Conservation (phyloP, 441 rosid genomes). For the Dalechampia spathulata region DNA sequence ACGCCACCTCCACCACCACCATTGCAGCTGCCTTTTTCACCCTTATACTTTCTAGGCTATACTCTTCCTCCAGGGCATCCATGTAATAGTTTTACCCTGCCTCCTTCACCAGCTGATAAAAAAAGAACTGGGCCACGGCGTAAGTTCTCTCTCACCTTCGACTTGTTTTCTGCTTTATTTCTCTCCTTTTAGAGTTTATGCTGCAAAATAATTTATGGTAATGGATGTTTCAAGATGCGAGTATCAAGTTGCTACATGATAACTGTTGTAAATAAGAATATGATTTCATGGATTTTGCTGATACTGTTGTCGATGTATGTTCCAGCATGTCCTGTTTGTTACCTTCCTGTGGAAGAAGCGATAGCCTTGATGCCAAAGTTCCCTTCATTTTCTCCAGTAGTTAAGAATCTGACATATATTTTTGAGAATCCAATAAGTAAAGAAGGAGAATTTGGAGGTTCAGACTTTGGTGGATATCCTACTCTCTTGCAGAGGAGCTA, state of each 20-base stretch:
- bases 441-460: conserved; percentile 69
- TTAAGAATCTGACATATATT: conserved; percentile 59
- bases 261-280: too few species aligned
- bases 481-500: conserved; percentile 60
- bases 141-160: conserved; percentile 38
- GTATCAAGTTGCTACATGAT: too few species aligned
- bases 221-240: too few species aligned
- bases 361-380: conserved; percentile 61
- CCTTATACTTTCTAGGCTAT: conserved; percentile 62
- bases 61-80: conserved; percentile 81
- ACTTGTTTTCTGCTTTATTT: not conserved
- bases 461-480: conserved; percentile 87
- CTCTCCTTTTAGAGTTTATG: too few species aligned
- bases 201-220: too few species aligned
- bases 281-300: conserved; percentile 26
- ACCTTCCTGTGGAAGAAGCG: conserved; percentile 83
- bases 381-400: conserved; percentile 63
- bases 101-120: conserved; percentile 92
- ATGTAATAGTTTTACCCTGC: conserved; percentile 61
- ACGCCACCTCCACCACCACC: not conserved
- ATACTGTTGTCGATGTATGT: conserved; percentile 24
- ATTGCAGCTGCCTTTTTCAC: conserved; percentile 57
- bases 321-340: conserved; percentile 91
- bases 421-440: conserved; percentile 47
- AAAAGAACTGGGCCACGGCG: conserved; percentile 90